phyloP scores from a whole-genome alignment of 805 yeast genomes.

The Metschnikowia henanensis region DNA sequence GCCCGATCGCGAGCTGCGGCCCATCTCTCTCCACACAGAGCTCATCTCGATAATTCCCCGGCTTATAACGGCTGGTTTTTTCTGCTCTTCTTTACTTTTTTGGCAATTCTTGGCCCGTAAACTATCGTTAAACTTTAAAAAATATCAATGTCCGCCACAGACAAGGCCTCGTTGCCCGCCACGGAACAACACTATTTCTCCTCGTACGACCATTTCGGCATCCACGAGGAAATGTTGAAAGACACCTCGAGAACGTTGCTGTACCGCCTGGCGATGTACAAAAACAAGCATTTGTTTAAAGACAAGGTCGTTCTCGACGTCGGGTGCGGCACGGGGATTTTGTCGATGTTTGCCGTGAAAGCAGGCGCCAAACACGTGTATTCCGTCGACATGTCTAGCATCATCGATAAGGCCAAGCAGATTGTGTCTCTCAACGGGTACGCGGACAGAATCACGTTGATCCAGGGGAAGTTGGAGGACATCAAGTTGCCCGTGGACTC shows the following conservation, averaged over 20 bases:
- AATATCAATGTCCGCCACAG: slow-evolving; percentile 74
- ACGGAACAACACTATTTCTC: slow-evolving; percentile 91
- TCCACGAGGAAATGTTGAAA: slow-evolving; percentile 98
- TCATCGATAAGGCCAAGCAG: slow-evolving; percentile 93
- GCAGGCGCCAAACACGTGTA: slow-evolving; percentile 99
- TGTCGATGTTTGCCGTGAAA: slow-evolving; percentile 96
- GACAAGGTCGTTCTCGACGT: slow-evolving; percentile 95
- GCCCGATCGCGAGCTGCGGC: background rate
- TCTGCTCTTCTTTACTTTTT: background rate
- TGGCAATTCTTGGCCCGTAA: background rate
- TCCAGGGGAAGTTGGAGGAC: slow-evolving; percentile 94
- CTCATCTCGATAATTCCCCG: background rate
- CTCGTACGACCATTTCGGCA: slow-evolving; percentile 95
- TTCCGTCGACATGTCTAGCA: slow-evolving; percentile 96
- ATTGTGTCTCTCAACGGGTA: slow-evolving; percentile 84
- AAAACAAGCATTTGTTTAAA: slow-evolving; percentile 85
- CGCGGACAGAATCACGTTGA: slow-evolving; percentile 78
- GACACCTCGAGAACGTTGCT: slow-evolving; percentile 91
- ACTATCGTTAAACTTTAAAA: background rate
- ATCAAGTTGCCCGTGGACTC: slow-evolving; percentile 78
- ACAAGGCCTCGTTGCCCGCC: slow-evolving; percentile 60
- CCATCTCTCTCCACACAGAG: background rate
- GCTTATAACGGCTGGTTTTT: background rate
- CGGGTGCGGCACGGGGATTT: slow-evolving; percentile 98
- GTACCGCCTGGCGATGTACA: slow-evolving; percentile 88